A percentile compares a stretch with the other conserved stretches of the same genome.
Evolutionary conservation across 2,329 filamentous ascomycete genomes (phyloP).

Genomic region (Botryosphaeria dothidea): DNA sequence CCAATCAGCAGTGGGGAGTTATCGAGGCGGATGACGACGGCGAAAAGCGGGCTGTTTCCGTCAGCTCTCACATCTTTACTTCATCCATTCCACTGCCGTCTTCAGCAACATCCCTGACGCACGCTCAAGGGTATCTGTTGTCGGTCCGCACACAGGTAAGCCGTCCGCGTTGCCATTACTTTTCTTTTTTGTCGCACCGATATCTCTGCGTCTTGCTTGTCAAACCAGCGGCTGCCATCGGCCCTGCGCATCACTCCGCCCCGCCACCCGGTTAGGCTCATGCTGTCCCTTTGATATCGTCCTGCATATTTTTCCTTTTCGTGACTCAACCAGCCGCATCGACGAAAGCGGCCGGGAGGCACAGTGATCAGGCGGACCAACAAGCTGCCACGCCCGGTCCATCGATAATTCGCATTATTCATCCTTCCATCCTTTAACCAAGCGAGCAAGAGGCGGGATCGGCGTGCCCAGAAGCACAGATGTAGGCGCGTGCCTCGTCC

Average conservation of each 20-base stretch:
- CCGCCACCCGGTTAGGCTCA: not conserved
- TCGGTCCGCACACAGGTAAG: not conserved
- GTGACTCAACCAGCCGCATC: not conserved
- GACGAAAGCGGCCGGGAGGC: not conserved
- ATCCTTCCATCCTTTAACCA: constrained; percentile 1
- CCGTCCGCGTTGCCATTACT: not conserved
- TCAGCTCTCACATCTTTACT: not conserved
- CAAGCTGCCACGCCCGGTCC: not conserved
- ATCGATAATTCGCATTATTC: not conserved
- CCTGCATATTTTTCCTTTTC: not conserved
- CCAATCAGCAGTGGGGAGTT: not conserved
- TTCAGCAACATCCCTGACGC: not conserved
- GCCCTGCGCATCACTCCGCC: not conserved
- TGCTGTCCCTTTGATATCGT: not conserved
- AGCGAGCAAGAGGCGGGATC: not conserved
- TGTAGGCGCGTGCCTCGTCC: not conserved
- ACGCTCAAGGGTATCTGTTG: not conserved
- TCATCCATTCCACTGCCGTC: not conserved
- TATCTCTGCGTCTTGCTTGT: not conserved
- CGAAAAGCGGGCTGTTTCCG: not conserved
- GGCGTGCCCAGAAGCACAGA: not conserved
- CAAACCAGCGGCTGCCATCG: not conserved
- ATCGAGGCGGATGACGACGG: constrained; percentile 8
- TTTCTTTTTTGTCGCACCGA: not conserved
- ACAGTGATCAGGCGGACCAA: not conserved